Conservation (phyloP, 192 early-diverging fungal species). For the Umbelopsis sp. region DNA sequence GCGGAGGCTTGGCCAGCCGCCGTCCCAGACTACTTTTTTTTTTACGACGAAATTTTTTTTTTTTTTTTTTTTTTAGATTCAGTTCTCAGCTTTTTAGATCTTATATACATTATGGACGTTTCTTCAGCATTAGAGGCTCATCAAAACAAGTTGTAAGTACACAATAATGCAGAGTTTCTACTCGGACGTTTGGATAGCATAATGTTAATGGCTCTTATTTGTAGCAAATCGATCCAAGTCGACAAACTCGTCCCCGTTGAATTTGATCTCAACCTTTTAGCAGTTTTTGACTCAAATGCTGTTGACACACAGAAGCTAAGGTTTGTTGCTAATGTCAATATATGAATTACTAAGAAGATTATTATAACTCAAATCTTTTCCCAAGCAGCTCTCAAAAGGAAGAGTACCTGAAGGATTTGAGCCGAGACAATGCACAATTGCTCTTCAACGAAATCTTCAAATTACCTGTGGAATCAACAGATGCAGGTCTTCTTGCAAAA, state of each 20-base stretch:
- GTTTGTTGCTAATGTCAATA: slow-evolving; percentile 31
- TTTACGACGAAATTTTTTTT: slow-evolving; percentile 13
- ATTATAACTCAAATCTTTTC: background rate
- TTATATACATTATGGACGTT: slow-evolving; percentile 10
- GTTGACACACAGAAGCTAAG: slow-evolving; percentile 64
- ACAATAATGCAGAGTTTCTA: too few relatives aligned
- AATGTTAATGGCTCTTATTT: background rate
- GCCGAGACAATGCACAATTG: slow-evolving; percentile 82
- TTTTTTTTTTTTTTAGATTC: background rate
- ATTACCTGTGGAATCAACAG: slow-evolving; percentile 66
- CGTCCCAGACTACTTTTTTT: slow-evolving; percentile 8
- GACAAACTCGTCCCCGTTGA: slow-evolving; percentile 83
- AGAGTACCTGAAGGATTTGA: slow-evolving; percentile 64
- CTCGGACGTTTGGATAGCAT: background rate
- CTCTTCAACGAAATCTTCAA: slow-evolving; percentile 89
- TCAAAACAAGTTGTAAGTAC: slow-evolving; percentile 15
- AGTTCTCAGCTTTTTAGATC: slow-evolving; percentile 3
- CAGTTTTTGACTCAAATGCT: slow-evolving; percentile 81
- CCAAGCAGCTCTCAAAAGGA: slow-evolving; percentile 46
- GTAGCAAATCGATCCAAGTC: slow-evolving; percentile 75
- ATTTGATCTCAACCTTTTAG: slow-evolving; percentile 85
- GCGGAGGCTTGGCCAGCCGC: slow-evolving; percentile 10
- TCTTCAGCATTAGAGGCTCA: slow-evolving; percentile 14
- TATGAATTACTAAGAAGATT: slow-evolving; percentile 3
- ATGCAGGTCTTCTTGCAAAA: slow-evolving; percentile 76